Evolutionary conservation across 2,329 filamentous ascomycete species (phyloP), one percentile per base, ranked within the genome.

Genomic region (Nemania sp.): DNA sequence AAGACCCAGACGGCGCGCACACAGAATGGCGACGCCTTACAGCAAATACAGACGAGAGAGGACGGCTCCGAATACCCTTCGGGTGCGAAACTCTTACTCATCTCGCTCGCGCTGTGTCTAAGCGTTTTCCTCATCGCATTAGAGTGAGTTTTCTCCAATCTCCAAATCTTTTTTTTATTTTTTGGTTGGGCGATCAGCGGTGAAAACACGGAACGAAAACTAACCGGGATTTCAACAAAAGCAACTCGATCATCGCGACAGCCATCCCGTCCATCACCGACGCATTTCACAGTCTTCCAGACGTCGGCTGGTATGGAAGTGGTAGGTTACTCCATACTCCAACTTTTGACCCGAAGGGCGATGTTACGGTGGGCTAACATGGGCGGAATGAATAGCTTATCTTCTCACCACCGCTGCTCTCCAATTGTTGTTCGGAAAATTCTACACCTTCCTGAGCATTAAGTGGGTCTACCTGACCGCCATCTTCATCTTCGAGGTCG

Each of bases 221-320:
- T 56, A 59, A 69, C 48, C 46, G 54, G 46, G 54, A 56, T 5
- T 7, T 24, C 31, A 5, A n/a, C n/a, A 30, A 24, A 5, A 66
- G 64, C 39, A 68, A 69, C 33, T 61, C 68, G 28, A 74, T 75
- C 54, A 71, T 75, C 39, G 69, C 72, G 14, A 75, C 73, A 3
- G 73, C 72, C 15, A 74, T 75, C 43, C 73, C 73, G 5, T 72
- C 71, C 20, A 75, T 75, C 48, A 73, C 72, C 1, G 64, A 67
- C 50, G 60, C 66, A 7, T 73, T 76, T 60, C 67, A 75, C 51
- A 71, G 73, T 34, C 66, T 78, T 0, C 60, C 66, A 5, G 76
- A 79, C 53, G 71, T 79, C 7, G 76, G 74, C 36, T 80, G 77
- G 77, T 79, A 79, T 49, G 75, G 74, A 14, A 73, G 71, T 54